Evolutionary conservation across 768 basidiomycete species (phyloP).

Genomic region (Mycena leptocephala): DNA sequence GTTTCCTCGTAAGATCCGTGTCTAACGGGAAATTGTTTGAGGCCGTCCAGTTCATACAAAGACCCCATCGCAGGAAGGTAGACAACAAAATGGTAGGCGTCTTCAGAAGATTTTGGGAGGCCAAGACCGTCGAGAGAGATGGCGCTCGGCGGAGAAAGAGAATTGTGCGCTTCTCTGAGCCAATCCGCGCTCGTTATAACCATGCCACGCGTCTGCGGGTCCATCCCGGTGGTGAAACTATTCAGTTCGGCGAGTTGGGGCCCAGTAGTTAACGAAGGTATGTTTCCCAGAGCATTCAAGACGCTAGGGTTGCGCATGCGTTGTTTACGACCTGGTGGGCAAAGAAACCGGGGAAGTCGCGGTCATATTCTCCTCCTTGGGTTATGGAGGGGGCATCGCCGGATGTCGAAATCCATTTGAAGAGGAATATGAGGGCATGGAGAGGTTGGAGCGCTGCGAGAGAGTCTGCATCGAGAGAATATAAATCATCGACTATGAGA

Average conservation of each 20-base stretch:
- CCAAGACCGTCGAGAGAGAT: conserved; percentile 91
- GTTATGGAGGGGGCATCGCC: conserved; percentile 54
- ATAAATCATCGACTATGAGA: conserved; percentile 92
- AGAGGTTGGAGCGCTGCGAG: conserved; percentile 85
- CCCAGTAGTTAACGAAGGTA: conserved; percentile 75
- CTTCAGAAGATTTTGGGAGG: conserved; percentile 75
- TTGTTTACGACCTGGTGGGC: conserved; percentile 97
- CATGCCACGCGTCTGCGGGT: conserved; percentile 87
- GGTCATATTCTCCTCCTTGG: conserved; percentile 74
- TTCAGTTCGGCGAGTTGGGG: conserved; percentile 81
- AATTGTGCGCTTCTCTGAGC: conserved; percentile 91
- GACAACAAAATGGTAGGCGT: conserved; percentile 97
- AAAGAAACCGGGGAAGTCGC: conserved; percentile 90
- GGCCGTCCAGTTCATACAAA: conserved; percentile 94
- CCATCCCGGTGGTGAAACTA: conserved; percentile 89
- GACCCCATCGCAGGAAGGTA: conserved; percentile 90
- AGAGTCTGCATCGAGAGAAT: conserved; percentile 85
- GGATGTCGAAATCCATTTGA: conserved; percentile 89
- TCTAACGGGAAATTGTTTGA: conserved; percentile 84
- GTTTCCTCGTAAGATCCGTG: conserved; percentile 82
- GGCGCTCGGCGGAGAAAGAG: conserved; percentile 91
- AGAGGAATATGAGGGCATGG: conserved; percentile 94
- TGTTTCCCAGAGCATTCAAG: conserved; percentile 91
- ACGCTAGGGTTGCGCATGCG: conserved; percentile 98
- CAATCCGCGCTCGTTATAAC: conserved; percentile 87